Percentiles rank a stretch among this genome's conserved stretches.
Evolutionary conservation across 805 yeast species (phyloP).

Genomic region (Yarrowia deformans): DNA sequence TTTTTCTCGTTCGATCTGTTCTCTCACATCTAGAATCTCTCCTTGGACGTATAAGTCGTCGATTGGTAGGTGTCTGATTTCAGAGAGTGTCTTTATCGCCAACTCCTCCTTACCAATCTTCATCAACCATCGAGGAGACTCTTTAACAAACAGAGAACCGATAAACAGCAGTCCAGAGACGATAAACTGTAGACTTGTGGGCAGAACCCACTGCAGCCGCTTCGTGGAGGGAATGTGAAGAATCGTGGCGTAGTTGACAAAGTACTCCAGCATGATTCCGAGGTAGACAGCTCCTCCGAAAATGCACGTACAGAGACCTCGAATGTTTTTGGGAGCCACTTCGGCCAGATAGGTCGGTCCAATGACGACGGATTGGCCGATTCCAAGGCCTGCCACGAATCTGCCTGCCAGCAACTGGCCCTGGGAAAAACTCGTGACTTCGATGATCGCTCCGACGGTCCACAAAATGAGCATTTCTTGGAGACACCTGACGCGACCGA

Average conservation of each 20-base stretch:
- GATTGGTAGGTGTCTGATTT: neutral
- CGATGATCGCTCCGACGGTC: neutral
- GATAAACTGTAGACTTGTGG: neutral
- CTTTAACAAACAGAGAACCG: neutral
- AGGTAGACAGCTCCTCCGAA: neutral
- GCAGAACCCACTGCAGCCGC: neutral
- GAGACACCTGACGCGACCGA: neutral
- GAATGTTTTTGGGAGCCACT: neutral
- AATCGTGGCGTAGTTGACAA: neutral
- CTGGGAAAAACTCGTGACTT: neutral
- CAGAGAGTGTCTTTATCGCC: neutral
- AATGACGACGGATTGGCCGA: neutral
- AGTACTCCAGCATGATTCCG: slow-evolving; percentile 6
- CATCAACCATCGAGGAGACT: neutral
- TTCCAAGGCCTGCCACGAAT: neutral
- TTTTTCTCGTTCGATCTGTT: slow-evolving; percentile 3
- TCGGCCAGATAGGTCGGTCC: slow-evolving; percentile 2
- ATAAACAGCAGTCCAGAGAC: neutral
- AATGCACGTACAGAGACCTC: neutral
- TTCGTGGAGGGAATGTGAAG: neutral
- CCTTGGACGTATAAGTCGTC: neutral
- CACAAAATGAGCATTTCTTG: slow-evolving; percentile 4
- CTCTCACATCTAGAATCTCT: slow-evolving; percentile 1
- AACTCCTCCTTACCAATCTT: neutral
- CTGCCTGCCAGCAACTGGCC: neutral